phyloP scores from a whole-genome alignment of 345 rosid genomes.

The Gossypium anomalum region DNA sequence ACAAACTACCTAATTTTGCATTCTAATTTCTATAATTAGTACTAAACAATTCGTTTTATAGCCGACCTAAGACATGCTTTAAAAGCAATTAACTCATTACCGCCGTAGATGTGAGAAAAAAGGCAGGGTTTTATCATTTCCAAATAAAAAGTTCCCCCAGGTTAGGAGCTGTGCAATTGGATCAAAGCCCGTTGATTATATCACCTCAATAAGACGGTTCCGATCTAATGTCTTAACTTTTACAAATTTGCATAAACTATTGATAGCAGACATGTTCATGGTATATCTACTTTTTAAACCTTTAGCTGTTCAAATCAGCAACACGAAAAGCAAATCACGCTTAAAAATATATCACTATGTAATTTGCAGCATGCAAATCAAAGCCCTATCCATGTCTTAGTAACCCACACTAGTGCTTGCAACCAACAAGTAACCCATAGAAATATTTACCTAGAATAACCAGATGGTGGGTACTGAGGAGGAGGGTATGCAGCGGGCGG shows the following conservation, averaged over 20 bases:
- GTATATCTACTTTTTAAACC: no score
- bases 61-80: no score
- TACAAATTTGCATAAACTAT: no score
- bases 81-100: no score
- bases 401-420: not conserved
- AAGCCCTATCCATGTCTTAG: not conserved
- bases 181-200: no score
- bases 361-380: not conserved
- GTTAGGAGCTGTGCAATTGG: not conserved
- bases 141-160: not conserved
- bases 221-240: no score
- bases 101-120: not conserved
- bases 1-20: not conserved
- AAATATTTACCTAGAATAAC: conserved; percentile 43
- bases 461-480: conserved; percentile 37
- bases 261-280: no score
- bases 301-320: not conserved
- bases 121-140: no score
- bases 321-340: not conserved
- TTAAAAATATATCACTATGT: not conserved
- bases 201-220: no score
- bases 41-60: no score
- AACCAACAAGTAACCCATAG: not conserved
- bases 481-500: conserved; percentile 46
- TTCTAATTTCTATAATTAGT: not conserved